Conservation (phyloP, 2,329 filamentous ascomycete species). For the Alternaria sp. region DNA sequence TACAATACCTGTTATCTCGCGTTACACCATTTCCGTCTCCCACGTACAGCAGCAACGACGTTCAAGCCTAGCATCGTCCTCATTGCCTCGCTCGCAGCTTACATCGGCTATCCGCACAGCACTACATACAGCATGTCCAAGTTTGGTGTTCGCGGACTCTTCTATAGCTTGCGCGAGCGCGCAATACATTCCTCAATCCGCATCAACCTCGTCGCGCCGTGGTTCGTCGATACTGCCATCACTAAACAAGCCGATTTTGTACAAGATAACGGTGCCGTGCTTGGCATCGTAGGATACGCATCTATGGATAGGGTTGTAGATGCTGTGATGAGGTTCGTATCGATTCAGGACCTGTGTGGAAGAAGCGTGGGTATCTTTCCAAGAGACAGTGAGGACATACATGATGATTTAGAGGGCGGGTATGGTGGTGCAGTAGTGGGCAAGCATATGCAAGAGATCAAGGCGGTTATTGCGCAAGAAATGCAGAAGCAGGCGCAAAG, state of each 20-base stretch:
- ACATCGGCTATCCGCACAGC: constrained; percentile 34
- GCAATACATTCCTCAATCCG: constrained; percentile 25
- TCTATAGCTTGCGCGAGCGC: constrained; percentile 33
- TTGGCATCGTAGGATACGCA: constrained; percentile 28
- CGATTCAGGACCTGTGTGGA: constrained; percentile 25
- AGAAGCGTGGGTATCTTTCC: constrained; percentile 34
- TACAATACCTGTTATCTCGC: constrained; percentile 40
- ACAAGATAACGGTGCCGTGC: constrained; percentile 21
- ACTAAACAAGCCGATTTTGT: constrained; percentile 21
- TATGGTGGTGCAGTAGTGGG: constrained; percentile 23
- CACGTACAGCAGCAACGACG: constrained; percentile 16
- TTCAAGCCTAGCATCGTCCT: constrained; percentile 35
- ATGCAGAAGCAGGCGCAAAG: background rate
- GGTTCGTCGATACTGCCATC: constrained; percentile 37
- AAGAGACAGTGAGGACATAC: constrained; percentile 26
- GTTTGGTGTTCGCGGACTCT: constrained; percentile 40
- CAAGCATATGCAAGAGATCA: constrained; percentile 16
- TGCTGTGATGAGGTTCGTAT: constrained; percentile 30
- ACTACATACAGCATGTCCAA: constrained; percentile 42
- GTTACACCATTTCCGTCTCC: constrained; percentile 38
- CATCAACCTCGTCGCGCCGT: constrained; percentile 43
- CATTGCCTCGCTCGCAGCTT: constrained; percentile 36
- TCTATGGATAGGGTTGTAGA: constrained; percentile 33
- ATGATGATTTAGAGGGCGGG: constrained; percentile 34
- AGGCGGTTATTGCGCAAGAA: constrained; percentile 2